Conservation (phyloP, 2,329 filamentous ascomycete genomes). For the Aspergillus ochraceoroseus region DNA sequence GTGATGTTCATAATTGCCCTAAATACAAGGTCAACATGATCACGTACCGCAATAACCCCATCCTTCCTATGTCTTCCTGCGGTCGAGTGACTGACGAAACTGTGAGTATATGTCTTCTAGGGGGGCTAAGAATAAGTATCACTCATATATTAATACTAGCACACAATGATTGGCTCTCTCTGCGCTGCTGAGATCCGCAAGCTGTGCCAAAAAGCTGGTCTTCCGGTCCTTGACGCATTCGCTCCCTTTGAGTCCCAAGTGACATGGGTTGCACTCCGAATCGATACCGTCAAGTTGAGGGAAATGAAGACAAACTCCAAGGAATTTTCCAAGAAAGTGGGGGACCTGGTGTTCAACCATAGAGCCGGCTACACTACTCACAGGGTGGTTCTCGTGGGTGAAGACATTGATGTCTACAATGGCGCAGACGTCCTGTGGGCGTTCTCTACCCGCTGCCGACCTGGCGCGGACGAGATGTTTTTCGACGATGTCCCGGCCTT, state of each 20-base stretch:
- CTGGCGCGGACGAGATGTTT: conserved; percentile 42
- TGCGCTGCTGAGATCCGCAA: conserved; percentile 44
- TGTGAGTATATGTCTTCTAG: conserved; percentile 20
- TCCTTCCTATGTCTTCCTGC: conserved; percentile 45
- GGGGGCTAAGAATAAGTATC: background rate
- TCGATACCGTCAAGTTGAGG: conserved; percentile 55
- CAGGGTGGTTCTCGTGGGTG: conserved; percentile 45
- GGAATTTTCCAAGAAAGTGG: conserved; percentile 41
- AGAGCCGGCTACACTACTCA: conserved; percentile 46
- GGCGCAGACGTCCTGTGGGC: conserved; percentile 49
- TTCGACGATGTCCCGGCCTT: conserved; percentile 46
- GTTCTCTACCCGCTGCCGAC: conserved; percentile 47
- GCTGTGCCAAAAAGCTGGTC: conserved; percentile 33
- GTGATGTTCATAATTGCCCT: conserved; percentile 38
- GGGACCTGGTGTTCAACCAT: conserved; percentile 40
- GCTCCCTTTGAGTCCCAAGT: conserved; percentile 47
- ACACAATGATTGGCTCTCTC: conserved; percentile 43
- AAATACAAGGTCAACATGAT: conserved; percentile 46
- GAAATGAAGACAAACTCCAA: conserved; percentile 49
- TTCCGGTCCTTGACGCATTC: conserved; percentile 46
- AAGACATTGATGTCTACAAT: conserved; percentile 49
- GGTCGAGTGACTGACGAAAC: conserved; percentile 47
- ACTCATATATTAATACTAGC: conserved; percentile 13
- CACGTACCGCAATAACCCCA: conserved; percentile 47
- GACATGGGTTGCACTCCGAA: conserved; percentile 51